Percentiles rank a stretch among this genome's conserved stretches.
Conservation (phyloP, 139 green algal genomes). For the Nannochloris sp. region DNA sequence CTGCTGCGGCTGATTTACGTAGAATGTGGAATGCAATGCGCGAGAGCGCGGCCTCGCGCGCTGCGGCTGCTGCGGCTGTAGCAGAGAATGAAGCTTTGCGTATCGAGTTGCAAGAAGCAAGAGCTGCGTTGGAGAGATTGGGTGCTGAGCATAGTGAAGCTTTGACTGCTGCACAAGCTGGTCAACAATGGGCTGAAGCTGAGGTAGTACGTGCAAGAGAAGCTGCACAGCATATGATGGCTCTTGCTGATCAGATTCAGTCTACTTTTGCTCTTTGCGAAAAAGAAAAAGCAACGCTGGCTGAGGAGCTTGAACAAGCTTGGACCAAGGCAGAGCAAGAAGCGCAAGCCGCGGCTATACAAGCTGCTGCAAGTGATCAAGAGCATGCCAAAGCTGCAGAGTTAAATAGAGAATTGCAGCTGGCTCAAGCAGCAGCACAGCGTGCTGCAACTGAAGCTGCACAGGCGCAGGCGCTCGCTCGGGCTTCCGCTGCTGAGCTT, state of each 20-base stretch:
- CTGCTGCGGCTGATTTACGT: slow-evolving; percentile 13
- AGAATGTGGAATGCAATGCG: slow-evolving; percentile 17
- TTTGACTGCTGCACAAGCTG: slow-evolving; percentile 7
- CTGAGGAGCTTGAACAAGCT: slow-evolving; percentile 18
- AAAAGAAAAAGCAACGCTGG: slow-evolving; percentile 5
- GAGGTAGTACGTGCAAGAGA: neutral
- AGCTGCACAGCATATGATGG: slow-evolving; percentile 22
- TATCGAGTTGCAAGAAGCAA: slow-evolving; percentile 6
- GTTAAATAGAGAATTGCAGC: neutral
- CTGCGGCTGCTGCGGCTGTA: neutral
- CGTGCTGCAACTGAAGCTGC: neutral
- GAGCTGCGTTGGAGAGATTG: neutral
- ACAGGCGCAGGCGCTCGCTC: neutral
- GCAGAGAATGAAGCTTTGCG: slow-evolving; percentile 9
- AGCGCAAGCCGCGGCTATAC: neutral
- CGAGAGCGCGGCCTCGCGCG: neutral
- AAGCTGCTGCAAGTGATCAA: neutral
- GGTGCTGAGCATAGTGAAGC: slow-evolving; percentile 4
- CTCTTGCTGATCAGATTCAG: slow-evolving; percentile 22
- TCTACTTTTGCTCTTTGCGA: slow-evolving; percentile 24
- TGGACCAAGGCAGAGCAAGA: neutral
- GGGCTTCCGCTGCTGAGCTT: neutral
- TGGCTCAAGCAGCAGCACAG: slow-evolving; percentile 8
- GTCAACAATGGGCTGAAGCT: neutral
- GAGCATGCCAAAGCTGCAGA: neutral